Evolutionary conservation across 495 filamentous ascomycete genomes (phyloP).

Genomic region (Lasiosphaeria miniovina): DNA sequence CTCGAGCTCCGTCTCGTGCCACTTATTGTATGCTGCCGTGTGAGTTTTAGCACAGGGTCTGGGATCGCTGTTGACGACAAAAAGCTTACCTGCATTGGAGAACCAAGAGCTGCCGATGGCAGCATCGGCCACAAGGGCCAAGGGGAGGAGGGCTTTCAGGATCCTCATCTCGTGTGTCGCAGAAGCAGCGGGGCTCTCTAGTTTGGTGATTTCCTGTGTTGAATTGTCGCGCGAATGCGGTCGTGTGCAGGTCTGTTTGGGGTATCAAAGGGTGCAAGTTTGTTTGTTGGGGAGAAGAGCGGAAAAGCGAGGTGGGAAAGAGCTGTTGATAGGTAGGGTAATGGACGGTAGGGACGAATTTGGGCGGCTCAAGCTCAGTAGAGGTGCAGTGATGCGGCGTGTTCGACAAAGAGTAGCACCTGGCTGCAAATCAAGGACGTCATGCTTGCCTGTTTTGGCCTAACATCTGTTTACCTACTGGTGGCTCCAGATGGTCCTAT

Average conservation of each 20-base stretch:
- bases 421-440: constrained; percentile 23
- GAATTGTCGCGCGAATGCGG: constrained; percentile 1
- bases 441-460: constrained; percentile 20
- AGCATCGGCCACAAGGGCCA: constrained; percentile 66
- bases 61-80: background rate
- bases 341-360: background rate
- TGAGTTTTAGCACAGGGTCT: background rate
- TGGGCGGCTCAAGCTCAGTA: constrained; percentile 3
- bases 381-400: background rate
- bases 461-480: background rate
- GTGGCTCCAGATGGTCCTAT: background rate
- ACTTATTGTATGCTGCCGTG: constrained; percentile 86
- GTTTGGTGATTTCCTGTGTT: constrained; percentile 4
- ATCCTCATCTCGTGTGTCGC: constrained; percentile 63
- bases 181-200: constrained; percentile 13
- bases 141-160: constrained; percentile 63
- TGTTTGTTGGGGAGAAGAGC: background rate
- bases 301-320: background rate
- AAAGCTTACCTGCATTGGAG: constrained; percentile 69
- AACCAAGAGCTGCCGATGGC: constrained; percentile 75
- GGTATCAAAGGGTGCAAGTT: background rate
- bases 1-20: constrained; percentile 97
- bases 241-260: constrained; percentile 11
- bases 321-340: background rate
- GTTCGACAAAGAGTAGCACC: constrained; percentile 5